Percentiles rank a stretch among this genome's conserved stretches.
Conservation (phyloP, 139 green algal species). For the Volvox reticuliferus region DNA sequence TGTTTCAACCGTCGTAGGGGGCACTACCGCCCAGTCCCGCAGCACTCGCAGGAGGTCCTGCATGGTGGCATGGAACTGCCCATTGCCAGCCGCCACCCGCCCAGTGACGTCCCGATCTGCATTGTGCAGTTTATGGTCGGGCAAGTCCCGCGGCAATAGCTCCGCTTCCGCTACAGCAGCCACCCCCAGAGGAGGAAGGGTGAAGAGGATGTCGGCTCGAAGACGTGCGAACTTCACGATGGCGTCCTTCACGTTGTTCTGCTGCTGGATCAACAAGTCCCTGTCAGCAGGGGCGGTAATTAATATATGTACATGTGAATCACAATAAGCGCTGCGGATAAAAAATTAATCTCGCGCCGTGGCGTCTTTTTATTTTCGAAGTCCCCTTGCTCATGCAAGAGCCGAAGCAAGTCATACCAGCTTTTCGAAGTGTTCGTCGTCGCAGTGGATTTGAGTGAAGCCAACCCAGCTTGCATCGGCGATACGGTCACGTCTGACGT, state of each 20-base stretch:
- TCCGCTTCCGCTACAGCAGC: not conserved
- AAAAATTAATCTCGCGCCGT: not conserved
- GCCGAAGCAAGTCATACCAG: conserved; percentile 6
- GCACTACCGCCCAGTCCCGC: conserved; percentile 37
- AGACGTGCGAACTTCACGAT: conserved; percentile 4
- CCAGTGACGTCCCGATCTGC: not conserved
- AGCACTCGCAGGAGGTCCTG: conserved; percentile 47
- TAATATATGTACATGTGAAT: too few species aligned
- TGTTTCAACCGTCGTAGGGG: not conserved
- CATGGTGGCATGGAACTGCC: conserved; percentile 4
- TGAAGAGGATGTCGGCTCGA: conserved; percentile 41
- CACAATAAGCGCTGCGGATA: too few species aligned
- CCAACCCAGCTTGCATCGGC: not conserved
- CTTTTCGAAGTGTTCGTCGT: not conserved
- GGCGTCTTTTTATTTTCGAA: not conserved
- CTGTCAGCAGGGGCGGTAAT: not conserved
- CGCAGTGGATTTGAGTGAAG: not conserved
- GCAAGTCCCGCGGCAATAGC: not conserved
- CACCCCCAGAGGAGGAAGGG: not conserved
- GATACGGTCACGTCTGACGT: not conserved
- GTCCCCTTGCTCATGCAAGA: conserved; percentile 27
- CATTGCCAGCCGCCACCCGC: not conserved
- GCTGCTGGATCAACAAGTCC: not conserved
- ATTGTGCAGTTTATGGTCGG: conserved; percentile 38
- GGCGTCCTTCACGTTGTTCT: conserved; percentile 27